A percentile compares a stretch with the other conserved stretches of the same genome.
phyloP scores from a whole-genome alignment of 2,329 filamentous ascomycete species.

The Chaetomium strumarium region DNA sequence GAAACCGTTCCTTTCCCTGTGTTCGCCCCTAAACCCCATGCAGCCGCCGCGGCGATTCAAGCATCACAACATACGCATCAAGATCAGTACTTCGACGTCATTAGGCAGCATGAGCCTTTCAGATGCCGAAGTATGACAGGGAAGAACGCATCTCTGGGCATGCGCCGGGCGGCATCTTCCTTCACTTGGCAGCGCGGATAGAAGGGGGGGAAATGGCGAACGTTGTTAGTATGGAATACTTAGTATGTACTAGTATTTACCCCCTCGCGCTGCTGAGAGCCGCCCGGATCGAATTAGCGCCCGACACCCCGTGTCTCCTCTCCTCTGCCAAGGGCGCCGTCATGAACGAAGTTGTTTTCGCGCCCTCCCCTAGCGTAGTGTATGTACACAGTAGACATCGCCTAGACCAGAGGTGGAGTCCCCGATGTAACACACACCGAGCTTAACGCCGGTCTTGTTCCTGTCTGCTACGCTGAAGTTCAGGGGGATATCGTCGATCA shows the following conservation, averaged over 20 bases:
- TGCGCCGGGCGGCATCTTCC: neutral
- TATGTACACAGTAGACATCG: no score
- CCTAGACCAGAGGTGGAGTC: neutral
- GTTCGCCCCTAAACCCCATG: neutral
- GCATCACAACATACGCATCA: neutral
- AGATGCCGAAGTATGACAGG: slow-evolving; percentile 13
- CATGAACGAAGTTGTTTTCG: neutral
- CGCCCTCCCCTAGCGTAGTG: neutral
- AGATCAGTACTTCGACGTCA: neutral
- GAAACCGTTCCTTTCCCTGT: slow-evolving; percentile 18
- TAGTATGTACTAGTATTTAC: no score
- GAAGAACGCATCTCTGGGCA: slow-evolving; percentile 5
- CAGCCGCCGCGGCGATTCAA: neutral
- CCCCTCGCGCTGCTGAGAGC: neutral
- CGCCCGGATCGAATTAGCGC: neutral
- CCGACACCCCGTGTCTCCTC: neutral
- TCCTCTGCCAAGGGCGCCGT: neutral
- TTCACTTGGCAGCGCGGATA: neutral
- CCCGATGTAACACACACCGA: slow-evolving; percentile 1
- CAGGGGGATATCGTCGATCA: slow-evolving; percentile 6
- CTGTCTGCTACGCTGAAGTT: neutral
- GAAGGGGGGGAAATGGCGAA: no score
- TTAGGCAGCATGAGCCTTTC: no score
- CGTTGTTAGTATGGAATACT: no score
- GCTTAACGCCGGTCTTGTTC: slow-evolving; percentile 5